These are phyloP conservation scores for Jasminum sambac DNA, from an alignment of 257 asterid species.

Conservation along the genomic window DNA sequence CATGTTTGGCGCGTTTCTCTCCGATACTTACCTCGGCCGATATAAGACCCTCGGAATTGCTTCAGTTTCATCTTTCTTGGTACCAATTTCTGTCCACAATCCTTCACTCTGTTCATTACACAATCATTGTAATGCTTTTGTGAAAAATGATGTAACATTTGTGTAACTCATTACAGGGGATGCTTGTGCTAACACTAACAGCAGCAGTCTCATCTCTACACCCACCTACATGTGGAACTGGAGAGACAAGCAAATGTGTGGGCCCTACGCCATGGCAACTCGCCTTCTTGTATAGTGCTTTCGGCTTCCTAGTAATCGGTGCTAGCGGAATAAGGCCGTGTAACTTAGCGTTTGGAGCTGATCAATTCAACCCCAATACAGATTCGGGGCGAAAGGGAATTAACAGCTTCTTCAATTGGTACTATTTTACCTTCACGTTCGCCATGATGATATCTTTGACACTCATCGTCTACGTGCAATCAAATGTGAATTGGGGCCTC, in stretches of 20 bases:
- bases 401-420: slow-evolving; percentile 57
- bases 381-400: slow-evolving; percentile 43
- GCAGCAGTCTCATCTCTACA: slow-evolving; percentile 38
- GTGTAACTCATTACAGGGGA: slow-evolving; percentile 33
- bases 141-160: neutral
- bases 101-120: neutral
- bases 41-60: slow-evolving; percentile 58
- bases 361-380: slow-evolving; percentile 50
- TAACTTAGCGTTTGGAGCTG: slow-evolving; percentile 55
- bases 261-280: slow-evolving; percentile 39
- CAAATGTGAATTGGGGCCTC: slow-evolving; percentile 42
- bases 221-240: slow-evolving; percentile 33
- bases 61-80: slow-evolving; percentile 52
- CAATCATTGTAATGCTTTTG: neutral
- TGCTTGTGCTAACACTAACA: slow-evolving; percentile 49
- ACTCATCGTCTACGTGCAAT: slow-evolving; percentile 46
- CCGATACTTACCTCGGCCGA: slow-evolving; percentile 60
- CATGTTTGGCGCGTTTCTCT: slow-evolving; percentile 50
- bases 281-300: slow-evolving; percentile 26
- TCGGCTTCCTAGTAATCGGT: slow-evolving; percentile 36
- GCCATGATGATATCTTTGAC: slow-evolving; percentile 52
- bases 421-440: slow-evolving; percentile 54
- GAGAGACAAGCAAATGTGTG: slow-evolving; percentile 15
- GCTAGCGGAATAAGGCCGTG: slow-evolving; percentile 63
- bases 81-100: slow-evolving; percentile 9